Evolutionary conservation across 2,329 filamentous ascomycete species (phyloP).

Genomic region (Colletotrichum tropicale): DNA sequence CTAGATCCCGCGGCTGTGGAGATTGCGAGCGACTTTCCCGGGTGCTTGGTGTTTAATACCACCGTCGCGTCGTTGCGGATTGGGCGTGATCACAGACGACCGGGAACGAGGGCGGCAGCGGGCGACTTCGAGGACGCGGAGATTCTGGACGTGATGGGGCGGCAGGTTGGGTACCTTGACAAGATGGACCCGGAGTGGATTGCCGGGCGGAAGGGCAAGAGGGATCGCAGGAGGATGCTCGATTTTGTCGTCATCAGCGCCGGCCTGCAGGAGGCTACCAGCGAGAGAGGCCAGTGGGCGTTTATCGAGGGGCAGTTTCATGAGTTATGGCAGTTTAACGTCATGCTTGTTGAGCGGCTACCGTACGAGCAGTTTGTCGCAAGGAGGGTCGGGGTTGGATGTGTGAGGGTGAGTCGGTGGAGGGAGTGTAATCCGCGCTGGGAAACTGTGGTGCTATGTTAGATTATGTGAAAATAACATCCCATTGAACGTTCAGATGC

Average conservation of each 20-base stretch:
- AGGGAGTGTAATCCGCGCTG: not conserved
- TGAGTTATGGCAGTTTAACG: constrained; percentile 1
- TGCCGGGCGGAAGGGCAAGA: not conserved
- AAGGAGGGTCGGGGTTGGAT: not conserved
- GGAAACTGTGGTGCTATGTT: not conserved
- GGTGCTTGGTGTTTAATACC: not conserved
- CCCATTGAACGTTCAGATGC: not conserved
- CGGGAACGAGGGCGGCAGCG: not conserved
- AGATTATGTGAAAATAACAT: not conserved
- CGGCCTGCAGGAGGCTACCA: not conserved
- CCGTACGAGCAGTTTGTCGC: not conserved
- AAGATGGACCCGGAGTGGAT: not conserved
- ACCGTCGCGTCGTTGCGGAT: not conserved
- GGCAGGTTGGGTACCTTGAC: not conserved
- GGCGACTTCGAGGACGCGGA: not conserved
- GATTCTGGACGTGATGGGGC: not conserved
- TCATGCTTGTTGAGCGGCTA: constrained; percentile 5
- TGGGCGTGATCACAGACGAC: not conserved
- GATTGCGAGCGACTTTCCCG: not conserved
- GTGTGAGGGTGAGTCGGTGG: not conserved
- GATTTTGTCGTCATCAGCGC: not conserved
- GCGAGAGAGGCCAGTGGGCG: not conserved
- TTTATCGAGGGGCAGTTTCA: constrained; percentile 1
- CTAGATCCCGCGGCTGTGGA: not conserved
- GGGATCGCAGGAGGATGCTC: not conserved